Conservation (phyloP, 2,329 filamentous ascomycete genomes). For the Dothiorella sarmentorum region DNA sequence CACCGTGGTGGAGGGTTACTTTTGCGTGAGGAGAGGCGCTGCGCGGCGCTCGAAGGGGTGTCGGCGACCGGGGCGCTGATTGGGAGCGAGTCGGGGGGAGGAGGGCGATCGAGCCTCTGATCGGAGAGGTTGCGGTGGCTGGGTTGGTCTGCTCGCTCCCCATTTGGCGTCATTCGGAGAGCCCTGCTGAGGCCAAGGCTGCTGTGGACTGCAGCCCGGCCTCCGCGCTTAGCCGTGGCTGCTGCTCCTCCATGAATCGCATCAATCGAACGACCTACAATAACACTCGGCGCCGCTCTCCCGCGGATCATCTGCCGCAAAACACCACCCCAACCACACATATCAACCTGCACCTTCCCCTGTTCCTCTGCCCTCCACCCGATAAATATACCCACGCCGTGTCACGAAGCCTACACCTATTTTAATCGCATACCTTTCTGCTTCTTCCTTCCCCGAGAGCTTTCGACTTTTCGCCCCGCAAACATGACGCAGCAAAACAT, state of each 20-base stretch:
- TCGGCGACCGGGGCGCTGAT: neutral
- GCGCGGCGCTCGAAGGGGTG: constrained; percentile 6
- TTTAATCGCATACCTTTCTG: neutral
- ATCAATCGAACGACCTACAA: constrained; percentile 15
- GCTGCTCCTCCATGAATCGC: constrained; percentile 12
- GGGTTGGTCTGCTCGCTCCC: constrained; percentile 7
- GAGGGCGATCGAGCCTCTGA: constrained; percentile 14
- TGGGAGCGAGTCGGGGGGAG: neutral
- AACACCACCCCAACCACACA: neutral
- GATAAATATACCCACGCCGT: constrained; percentile 14
- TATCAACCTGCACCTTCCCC: neutral
- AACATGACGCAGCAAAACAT: constrained; percentile 6
- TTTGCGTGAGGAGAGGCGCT: neutral
- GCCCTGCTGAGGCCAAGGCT: constrained; percentile 2
- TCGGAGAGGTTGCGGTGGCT: constrained; percentile 12
- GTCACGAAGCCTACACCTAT: neutral
- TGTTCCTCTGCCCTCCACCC: constrained; percentile 2
- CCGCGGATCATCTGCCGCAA: constrained; percentile 15
- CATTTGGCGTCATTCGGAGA: constrained; percentile 10
- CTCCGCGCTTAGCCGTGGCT: constrained; percentile 12
- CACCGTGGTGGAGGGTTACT: neutral
- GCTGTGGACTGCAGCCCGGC: constrained; percentile 1
- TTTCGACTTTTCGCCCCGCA: neutral
- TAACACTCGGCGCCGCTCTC: constrained; percentile 10
- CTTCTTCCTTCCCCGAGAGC: neutral